Percentiles rank a stretch among this genome's conserved stretches.
phyloP scores from a whole-genome alignment of 176 grass and related monocot species.

The Triticum timopheevii region DNA sequence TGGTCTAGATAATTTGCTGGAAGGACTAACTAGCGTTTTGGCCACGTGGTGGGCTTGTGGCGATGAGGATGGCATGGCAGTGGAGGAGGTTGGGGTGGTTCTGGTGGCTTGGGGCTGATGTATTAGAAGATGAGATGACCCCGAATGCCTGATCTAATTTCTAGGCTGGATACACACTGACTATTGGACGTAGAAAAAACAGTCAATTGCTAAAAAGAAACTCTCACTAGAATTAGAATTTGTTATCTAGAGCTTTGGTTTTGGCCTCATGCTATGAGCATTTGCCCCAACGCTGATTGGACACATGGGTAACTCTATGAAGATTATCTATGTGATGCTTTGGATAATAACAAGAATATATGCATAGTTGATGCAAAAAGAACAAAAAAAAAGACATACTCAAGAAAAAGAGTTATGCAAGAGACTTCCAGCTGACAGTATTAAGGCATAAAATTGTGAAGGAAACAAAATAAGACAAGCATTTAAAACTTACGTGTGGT shows the following conservation, averaged over 20 bases:
- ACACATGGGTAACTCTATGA: neutral
- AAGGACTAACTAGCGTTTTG: no score
- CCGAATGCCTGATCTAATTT: no score
- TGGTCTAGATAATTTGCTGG: no score
- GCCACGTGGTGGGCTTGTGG: no score
- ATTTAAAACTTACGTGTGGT: neutral
- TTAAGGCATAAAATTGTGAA: neutral
- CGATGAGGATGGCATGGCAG: no score
- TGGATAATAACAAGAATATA: neutral
- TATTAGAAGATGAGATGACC: no score
- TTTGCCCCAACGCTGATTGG: neutral
- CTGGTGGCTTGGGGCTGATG: no score
- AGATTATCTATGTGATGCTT: neutral
- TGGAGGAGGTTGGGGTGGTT: no score
- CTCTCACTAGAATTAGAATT: no score
- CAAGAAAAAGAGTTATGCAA: neutral
- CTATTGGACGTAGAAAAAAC: no score
- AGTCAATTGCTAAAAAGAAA: no score
- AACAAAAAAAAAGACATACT: neutral
- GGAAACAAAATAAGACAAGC: neutral
- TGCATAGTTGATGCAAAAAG: neutral
- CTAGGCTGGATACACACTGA: no score
- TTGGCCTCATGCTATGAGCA: neutral
- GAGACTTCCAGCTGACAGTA: neutral
- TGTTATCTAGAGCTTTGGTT: neutral